Percentiles rank a stretch among this genome's conserved stretches.
Evolutionary conservation across 2,329 filamentous ascomycete species (phyloP).

Genomic region (Penicillium olsonii): DNA sequence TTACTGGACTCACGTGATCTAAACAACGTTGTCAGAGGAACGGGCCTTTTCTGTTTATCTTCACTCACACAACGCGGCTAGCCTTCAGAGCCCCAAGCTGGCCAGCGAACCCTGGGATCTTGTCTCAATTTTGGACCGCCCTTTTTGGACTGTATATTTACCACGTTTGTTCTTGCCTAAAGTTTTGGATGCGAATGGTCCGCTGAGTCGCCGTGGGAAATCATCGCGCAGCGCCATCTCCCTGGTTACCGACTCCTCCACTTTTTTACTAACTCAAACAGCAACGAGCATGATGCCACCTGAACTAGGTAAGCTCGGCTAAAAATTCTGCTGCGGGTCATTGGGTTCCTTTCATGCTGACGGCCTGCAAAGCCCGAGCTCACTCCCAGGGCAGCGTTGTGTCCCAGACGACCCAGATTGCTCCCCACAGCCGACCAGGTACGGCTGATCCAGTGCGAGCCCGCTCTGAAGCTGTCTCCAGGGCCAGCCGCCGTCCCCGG

Average conservation of each 20-base stretch:
- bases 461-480: slow-evolving; percentile 45
- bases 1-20: slow-evolving; percentile 37
- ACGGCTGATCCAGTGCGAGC: slow-evolving; percentile 44
- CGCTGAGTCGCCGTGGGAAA: slow-evolving; percentile 9
- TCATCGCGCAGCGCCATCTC: slow-evolving; percentile 23
- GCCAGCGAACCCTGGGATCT: slow-evolving; percentile 10
- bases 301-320: slow-evolving; percentile 23
- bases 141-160: slow-evolving; percentile 2
- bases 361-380: slow-evolving; percentile 32
- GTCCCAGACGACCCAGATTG: slow-evolving; percentile 41
- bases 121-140: slow-evolving; percentile 6
- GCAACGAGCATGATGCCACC: slow-evolving; percentile 21
- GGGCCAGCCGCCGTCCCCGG: slow-evolving; percentile 43
- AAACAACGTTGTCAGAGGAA: slow-evolving; percentile 47
- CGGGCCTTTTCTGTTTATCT: slow-evolving; percentile 43
- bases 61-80: slow-evolving; percentile 28
- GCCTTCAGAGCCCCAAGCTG: slow-evolving; percentile 11
- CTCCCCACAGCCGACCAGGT: slow-evolving; percentile 42
- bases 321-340: neutral
- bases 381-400: slow-evolving; percentile 42
- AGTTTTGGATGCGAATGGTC: slow-evolving; percentile 17
- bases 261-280: slow-evolving; percentile 16
- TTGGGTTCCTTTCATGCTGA: slow-evolving; percentile 7
- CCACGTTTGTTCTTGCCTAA: slow-evolving; percentile 3
- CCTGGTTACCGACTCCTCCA: slow-evolving; percentile 30